These are phyloP conservation scores for Oropetium thomaeum DNA, from an alignment of 176 grass and related monocot species.

Conservation along the genomic window DNA sequence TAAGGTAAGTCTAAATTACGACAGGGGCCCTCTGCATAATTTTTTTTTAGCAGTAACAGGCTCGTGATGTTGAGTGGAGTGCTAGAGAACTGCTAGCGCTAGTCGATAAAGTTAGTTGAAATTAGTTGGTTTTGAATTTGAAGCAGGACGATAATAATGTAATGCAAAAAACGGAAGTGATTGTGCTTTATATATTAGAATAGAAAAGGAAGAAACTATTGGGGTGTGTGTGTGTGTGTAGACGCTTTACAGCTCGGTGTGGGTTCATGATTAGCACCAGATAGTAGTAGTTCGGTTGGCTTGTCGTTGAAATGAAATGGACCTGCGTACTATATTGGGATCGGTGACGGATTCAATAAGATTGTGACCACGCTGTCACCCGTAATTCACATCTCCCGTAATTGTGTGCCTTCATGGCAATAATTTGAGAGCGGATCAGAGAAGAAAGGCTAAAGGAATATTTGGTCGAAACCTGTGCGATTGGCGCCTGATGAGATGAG, in stretches of 20 bases:
- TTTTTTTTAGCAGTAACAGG: no score
- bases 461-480: no score
- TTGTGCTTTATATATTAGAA: no score
- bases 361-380: neutral
- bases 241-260: slow-evolving; percentile 20
- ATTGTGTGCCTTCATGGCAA: no score
- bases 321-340: neutral
- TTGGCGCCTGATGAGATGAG: no score
- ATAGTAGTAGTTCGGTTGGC: slow-evolving; percentile 40
- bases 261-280: slow-evolving; percentile 38
- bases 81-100: neutral
- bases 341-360: neutral
- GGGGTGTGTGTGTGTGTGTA: no score
- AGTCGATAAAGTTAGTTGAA: neutral
- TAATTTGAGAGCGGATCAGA: no score
- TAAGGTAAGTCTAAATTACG: neutral
- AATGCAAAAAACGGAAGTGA: no score
- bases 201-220: neutral
- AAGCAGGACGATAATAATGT: neutral
- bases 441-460: no score
- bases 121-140: neutral
- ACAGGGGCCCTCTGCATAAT: neutral
- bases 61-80: neutral
- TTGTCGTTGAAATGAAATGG: slow-evolving; percentile 16
- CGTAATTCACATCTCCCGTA: no score